Conservation (phyloP, 352 stramenopile species). For the Plasmopara viticola region DNA sequence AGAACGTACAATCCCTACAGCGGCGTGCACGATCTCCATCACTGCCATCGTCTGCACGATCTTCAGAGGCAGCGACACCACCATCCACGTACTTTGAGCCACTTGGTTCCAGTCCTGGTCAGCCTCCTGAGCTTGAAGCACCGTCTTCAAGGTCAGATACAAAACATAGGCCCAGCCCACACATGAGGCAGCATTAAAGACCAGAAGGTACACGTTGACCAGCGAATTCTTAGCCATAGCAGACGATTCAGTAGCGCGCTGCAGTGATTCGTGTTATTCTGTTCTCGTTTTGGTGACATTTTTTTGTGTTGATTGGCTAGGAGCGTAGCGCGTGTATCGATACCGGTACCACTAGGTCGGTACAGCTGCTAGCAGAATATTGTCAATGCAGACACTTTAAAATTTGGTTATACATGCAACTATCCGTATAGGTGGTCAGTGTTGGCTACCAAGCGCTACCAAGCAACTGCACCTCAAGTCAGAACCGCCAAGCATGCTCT, state of each 20-base stretch:
- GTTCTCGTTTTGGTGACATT: not conserved
- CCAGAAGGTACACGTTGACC: slow-evolving; percentile 65
- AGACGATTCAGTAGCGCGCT: too few relatives aligned
- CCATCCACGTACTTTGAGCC: slow-evolving; percentile 44
- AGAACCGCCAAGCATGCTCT: slow-evolving; percentile 9
- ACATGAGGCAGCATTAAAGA: slow-evolving; percentile 65
- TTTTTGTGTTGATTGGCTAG: slow-evolving; percentile 18
- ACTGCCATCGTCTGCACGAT: slow-evolving; percentile 92
- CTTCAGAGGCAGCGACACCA: slow-evolving; percentile 55
- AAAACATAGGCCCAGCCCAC: slow-evolving; percentile 71
- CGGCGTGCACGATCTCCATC: slow-evolving; percentile 95
- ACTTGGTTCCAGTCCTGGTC: slow-evolving; percentile 51
- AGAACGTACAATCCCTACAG: slow-evolving; percentile 93
- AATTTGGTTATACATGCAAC: slow-evolving; percentile 18
- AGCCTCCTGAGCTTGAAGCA: slow-evolving; percentile 31
- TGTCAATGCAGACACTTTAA: not conserved
- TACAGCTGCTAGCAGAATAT: not conserved
- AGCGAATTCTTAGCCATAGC: slow-evolving; percentile 63
- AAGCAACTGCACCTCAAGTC: slow-evolving; percentile 7
- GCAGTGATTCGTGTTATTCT: too few relatives aligned
- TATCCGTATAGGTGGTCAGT: slow-evolving; percentile 6
- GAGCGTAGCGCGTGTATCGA: not conserved
- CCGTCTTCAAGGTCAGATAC: slow-evolving; percentile 49
- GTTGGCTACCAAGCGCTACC: slow-evolving; percentile 5
- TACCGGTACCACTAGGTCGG: slow-evolving; percentile 3